Base-by-base conservation (phyloP, 2,329 filamentous ascomycete genomes). In the Sporothrix brunneoviolacea region DNA sequence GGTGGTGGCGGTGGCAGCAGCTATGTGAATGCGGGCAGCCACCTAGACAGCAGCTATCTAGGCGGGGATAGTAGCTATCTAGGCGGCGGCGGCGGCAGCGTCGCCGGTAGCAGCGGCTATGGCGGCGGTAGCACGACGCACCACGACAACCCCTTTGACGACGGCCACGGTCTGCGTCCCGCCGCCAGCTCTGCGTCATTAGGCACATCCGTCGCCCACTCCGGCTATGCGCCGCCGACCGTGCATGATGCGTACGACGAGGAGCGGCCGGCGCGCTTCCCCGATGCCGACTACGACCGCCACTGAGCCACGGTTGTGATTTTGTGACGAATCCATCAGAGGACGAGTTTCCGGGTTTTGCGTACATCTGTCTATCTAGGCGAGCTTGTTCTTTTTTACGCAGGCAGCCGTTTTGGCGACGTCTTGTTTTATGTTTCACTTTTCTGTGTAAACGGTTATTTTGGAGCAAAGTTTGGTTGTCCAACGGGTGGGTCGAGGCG, bases 231-330 rank as follows among this genome's bases (percentile, higher is more conserved):
- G 36, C 66, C 67, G 8, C 69, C 69, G 6, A 65, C 67, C 2
- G 66, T 67, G 4, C 64, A 69, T 19, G 68, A 71, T 18, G 68
- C 69, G 24, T 76, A 73, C 55, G 69, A 72, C 41, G 70, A 74
- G 47, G 64, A 68, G 46, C 61, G 63, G 52, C 74, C 77, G 0
- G 74, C 68, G 18, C 72, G 75, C 48, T 84, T 83, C 61, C 80
- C 80, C 2, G 64, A 67, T 18, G 80, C 63, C 32, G 74, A 80
- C 60, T 83, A 84, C 61, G 76, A 80, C 59, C 70, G 76, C 54
- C 52, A 71, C 68, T 57, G 41, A 55, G 19, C 35, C 39, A 18
- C 16, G 19, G n/a, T n/a, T 15, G 22, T 28, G 13, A 12, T 3
- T 21, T 18, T 16, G 24, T 16, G 13, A 50, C 22, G 40, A 18